Evolutionary conservation across 2,329 filamentous ascomycete species (phyloP), one percentile per base, ranked within the genome.

Genomic region (Fusarium ambrosium): DNA sequence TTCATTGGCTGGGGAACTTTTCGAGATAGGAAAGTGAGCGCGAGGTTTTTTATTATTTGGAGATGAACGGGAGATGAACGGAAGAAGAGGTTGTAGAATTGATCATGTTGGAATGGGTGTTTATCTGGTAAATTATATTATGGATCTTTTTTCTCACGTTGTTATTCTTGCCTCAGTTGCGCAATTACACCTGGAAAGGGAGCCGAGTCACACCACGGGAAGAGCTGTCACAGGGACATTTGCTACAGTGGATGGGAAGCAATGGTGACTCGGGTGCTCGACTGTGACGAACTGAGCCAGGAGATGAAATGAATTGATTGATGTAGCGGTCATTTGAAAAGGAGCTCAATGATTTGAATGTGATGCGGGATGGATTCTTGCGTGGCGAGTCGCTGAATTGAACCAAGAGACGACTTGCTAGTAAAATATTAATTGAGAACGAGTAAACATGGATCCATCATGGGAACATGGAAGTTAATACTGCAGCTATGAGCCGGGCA

Each of bases 1-100:
- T 56, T 71, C n/a, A 73, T 64, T 60, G 24, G 55, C 22, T 56
- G 13, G 61, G 34, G 36, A 63, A 63, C 64, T 24, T n/a, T 45
- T 45, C 14, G 14, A 62, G 34, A 62, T 27, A 36, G 63, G 41
- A 29, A 64, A 37, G 59, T n/a, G 51, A 55, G 39, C 51, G 55
- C 41, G 41, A 39, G 55, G 59, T 29, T 16, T 48, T 16, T 41
- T 37, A n/a, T n/a, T 45, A 18, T 37, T 16, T 60, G 7, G 9
- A 56, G n/a, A 22, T 34, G 22, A 24, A 24, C 22, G 22, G 7
- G 9, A 56, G n/a, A 22, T 34, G 22, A 24, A 24, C 22, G 22
- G 22, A 29, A 14, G 22, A 41, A 29, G 22, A 59, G 20, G 53
- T 4, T 56, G 29, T 13, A 36, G 53, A 36, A 18, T 22, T 34